phyloP scores from a whole-genome alignment of 1,284 basidiomycete species.

The Melanopsichium pennsylvanicum region DNA sequence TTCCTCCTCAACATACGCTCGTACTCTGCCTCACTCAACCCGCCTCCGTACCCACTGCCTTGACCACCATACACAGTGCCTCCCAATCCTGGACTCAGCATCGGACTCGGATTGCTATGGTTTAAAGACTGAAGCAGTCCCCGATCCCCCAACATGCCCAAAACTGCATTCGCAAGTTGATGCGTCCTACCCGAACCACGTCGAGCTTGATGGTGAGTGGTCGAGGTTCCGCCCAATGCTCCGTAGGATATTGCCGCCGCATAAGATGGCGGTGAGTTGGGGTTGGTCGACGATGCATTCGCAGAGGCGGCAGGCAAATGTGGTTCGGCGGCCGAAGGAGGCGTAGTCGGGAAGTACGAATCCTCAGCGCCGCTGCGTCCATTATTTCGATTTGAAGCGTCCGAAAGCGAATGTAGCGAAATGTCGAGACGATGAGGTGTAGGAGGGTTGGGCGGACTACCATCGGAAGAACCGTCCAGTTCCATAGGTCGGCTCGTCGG shows the following conservation, averaged over 20 bases:
- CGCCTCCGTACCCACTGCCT: conserved; percentile 29
- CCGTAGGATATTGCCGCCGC: conserved; percentile 24
- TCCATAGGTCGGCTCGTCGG: conserved; percentile 26
- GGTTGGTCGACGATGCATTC: neutral
- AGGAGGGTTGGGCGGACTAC: conserved; percentile 69
- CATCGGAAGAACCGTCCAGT: conserved; percentile 37
- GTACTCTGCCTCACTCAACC: conserved; percentile 40
- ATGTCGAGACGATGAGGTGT: conserved; percentile 71
- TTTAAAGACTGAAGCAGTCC: conserved; percentile 47
- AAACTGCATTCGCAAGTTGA: conserved; percentile 51
- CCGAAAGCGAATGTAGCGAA: conserved; percentile 66
- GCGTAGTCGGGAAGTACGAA: conserved; percentile 41
- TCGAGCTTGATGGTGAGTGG: conserved; percentile 37
- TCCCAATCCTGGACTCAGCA: conserved; percentile 15
- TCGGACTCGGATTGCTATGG: conserved; percentile 31
- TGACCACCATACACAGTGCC: conserved; percentile 14
- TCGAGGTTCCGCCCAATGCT: conserved; percentile 30
- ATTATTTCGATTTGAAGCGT: conserved; percentile 14
- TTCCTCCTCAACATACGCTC: conserved; percentile 39
- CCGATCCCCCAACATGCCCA: conserved; percentile 53
- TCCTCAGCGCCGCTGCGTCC: conserved; percentile 15
- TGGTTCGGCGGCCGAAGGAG: conserved; percentile 24
- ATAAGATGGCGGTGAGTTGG: conserved; percentile 26
- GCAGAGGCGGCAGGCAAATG: conserved; percentile 4
- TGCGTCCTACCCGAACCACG: conserved; percentile 47